Base-by-base conservation (phyloP, 352 stramenopile species). In the Bremia lactucae region DNA sequence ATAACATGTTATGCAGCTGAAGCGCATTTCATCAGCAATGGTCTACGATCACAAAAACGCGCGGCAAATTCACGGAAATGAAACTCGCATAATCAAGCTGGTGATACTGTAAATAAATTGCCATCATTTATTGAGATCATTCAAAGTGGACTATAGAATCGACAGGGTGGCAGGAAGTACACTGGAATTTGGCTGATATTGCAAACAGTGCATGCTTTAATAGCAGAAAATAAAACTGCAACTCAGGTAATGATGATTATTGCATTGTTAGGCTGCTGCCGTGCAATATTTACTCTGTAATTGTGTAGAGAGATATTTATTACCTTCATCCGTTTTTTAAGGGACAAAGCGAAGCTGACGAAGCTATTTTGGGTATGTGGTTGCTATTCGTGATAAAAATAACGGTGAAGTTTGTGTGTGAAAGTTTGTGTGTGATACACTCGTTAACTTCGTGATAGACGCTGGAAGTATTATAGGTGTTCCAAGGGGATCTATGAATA, bases 291-390 rank as follows among this genome's bases (percentile, higher is more conserved):
- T 23, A 24, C 19, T 4, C 25, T 28, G 11, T 34, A 23, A n/a
- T 40, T 18, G 4, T 13, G 13, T n/a, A 92, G 72, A 62, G 80
- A 44, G 80, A 92, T 51, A 59, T 92, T 2, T 92, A 92, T 52
- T 92, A 92, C 38, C 31, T 92, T 23, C 77, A 92, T 41, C 61
- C 77, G 15, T 92, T 92, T 21, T 92, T 92, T 39, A 82, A 80
- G 46, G 61, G 43, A 1, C 80, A 92, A 49, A 65, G 52, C 31
- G 77, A 90, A 70, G 80, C 80, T 5, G 78, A 92, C 16, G 75
- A 90, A 66, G 72, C 77, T 15, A 90, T 92, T 22, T 59, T 92
- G 23, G 80, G 80, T 90, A n/a, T n/a, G n/a, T 38, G 5, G 16
- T 6, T 31, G 6, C n/a, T 36, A n/a, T 8, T 3, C 8, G 4